Percentiles rank a stretch among this genome's conserved stretches.
phyloP scores from a whole-genome alignment of 78 protist species.

The Acrasis kona region DNA sequence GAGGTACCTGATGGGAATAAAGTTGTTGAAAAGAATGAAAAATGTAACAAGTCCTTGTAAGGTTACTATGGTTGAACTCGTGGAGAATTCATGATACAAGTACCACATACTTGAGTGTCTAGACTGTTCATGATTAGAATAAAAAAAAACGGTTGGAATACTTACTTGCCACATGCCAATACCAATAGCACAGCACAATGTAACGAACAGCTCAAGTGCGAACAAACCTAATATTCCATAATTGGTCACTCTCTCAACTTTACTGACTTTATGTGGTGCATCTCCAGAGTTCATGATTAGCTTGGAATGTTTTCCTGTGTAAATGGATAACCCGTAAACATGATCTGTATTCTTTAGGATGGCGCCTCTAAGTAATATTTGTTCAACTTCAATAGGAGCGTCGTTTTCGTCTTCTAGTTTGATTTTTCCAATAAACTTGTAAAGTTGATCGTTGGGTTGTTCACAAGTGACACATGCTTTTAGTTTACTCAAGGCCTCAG shows the following conservation, averaged over 20 bases:
- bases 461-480: slow-evolving; percentile 27
- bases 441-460: slow-evolving; percentile 38
- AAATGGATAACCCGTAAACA: slow-evolving; percentile 47
- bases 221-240: neutral
- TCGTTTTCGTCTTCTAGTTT: slow-evolving; percentile 1
- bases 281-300: slow-evolving; percentile 23
- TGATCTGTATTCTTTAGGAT: slow-evolving; percentile 41
- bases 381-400: neutral
- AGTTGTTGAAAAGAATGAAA: too few species aligned
- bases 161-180: too few species aligned
- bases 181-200: too few species aligned
- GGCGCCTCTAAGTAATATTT: slow-evolving; percentile 34
- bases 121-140: too few species aligned
- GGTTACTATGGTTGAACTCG: neutral
- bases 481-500: neutral
- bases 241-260: neutral
- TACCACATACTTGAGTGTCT: too few species aligned
- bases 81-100: neutral
- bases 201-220: neutral
- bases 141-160: too few species aligned
- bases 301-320: slow-evolving; percentile 78
- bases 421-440: slow-evolving; percentile 41
- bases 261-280: neutral
- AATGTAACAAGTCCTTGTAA: neutral
- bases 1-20: neutral